phyloP scores from a whole-genome alignment of 306 rosid genomes.

The Castanea crenata region DNA sequence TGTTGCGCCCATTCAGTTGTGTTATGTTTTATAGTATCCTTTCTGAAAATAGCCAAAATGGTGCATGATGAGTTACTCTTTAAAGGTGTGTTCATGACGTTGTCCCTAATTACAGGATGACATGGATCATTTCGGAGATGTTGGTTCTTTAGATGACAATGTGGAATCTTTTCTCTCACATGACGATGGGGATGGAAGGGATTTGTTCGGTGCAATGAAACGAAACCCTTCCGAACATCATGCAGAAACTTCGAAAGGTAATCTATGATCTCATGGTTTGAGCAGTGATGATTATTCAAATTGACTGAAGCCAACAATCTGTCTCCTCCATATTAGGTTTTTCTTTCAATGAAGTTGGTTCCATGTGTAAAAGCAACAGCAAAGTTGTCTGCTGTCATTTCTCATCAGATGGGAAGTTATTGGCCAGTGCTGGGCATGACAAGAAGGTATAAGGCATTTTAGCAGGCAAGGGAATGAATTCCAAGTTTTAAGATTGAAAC shows the following conservation, averaged over 20 bases:
- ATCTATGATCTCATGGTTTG: slow-evolving; percentile 31
- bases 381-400: slow-evolving; percentile 94
- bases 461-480: slow-evolving; percentile 26
- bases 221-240: slow-evolving; percentile 76
- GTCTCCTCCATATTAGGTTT: slow-evolving; percentile 50
- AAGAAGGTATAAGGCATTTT: slow-evolving; percentile 63
- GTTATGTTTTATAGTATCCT: slow-evolving; percentile 23
- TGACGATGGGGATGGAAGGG: slow-evolving; percentile 93
- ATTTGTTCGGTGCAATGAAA: slow-evolving; percentile 75
- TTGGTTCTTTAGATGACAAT: slow-evolving; percentile 85
- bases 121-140: slow-evolving; percentile 89
- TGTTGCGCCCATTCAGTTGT: not conserved
- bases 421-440: slow-evolving; percentile 99
- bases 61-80: slow-evolving; percentile 15
- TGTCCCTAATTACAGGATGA: slow-evolving; percentile 63
- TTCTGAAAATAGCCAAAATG: not conserved
- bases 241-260: slow-evolving; percentile 82
- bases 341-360: slow-evolving; percentile 77
- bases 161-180: slow-evolving; percentile 90
- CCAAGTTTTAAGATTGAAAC: not conserved
- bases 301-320: slow-evolving; percentile 22
- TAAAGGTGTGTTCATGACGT: slow-evolving; percentile 2
- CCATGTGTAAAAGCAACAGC: slow-evolving; percentile 74
- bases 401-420: slow-evolving; percentile 91
- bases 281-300: slow-evolving; percentile 16